Percentiles rank a stretch among this genome's conserved stretches.
These are phyloP conservation scores for Aspergillus bridgeri DNA, from an alignment of 495 filamentous ascomycete genomes.

Conservation along the genomic window DNA sequence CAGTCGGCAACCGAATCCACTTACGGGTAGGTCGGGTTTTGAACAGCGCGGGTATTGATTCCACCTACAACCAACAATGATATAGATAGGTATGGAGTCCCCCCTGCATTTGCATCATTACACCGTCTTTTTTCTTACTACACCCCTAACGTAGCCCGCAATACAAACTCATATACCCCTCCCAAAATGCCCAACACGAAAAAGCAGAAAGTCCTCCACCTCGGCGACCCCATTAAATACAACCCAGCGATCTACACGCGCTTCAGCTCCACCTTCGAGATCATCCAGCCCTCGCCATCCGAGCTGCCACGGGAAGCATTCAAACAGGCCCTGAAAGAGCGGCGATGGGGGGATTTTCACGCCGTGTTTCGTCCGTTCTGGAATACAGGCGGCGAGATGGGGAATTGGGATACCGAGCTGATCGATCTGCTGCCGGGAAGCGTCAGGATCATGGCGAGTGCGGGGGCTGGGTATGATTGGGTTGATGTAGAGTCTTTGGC, in stretches of 20 bases:
- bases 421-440: conserved; percentile 60
- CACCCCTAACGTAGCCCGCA: too few species aligned
- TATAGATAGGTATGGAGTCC: too few species aligned
- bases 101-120: too few species aligned
- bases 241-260: conserved; percentile 55
- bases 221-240: conserved; percentile 67
- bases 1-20: too few species aligned
- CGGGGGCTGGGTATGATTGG: conserved; percentile 77
- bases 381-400: conserved; percentile 78
- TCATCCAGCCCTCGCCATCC: conserved; percentile 51
- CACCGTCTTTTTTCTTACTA: too few species aligned
- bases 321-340: conserved; percentile 57
- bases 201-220: conserved; percentile 56
- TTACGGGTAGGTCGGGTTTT: too few species aligned
- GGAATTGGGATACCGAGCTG: conserved; percentile 68
- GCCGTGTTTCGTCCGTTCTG: conserved; percentile 76
- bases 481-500: conserved; percentile 66
- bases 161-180: too few species aligned
- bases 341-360: conserved; percentile 65
- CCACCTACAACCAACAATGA: too few species aligned
- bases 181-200: conserved; percentile 27
- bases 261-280: conserved; percentile 54
- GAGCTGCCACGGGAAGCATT: conserved; percentile 57
- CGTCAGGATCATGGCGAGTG: conserved; percentile 67
- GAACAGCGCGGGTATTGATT: too few species aligned